Conservation (phyloP, 129 eudicot genomes). For the Flaveria sonorensis region DNA sequence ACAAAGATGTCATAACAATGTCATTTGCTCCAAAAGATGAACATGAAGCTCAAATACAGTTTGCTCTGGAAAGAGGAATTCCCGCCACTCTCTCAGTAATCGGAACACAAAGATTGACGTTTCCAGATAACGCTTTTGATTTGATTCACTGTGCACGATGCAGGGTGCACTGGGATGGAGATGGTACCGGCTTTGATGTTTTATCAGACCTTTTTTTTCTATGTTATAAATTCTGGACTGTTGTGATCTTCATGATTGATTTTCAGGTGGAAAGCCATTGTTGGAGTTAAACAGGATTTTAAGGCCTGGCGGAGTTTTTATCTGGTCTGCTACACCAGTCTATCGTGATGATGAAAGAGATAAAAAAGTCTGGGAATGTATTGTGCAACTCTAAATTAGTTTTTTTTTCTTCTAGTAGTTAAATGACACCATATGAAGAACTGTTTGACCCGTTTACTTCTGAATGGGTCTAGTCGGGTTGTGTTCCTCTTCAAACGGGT, state of each 20-base stretch:
- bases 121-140: conserved; percentile 89
- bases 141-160: conserved; percentile 97
- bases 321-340: conserved; percentile 99
- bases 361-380: conserved; percentile 70
- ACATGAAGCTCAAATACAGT: conserved; percentile 99
- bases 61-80: conserved; percentile 97
- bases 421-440: neutral
- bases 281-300: conserved; percentile 88
- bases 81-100: conserved; percentile 94
- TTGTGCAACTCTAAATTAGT: neutral
- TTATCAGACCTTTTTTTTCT: neutral
- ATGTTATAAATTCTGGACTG: conserved; percentile 5
- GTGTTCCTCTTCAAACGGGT: conserved; percentile 1
- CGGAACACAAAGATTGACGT: conserved; percentile 94
- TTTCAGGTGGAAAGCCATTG: conserved; percentile 89
- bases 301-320: conserved; percentile 95
- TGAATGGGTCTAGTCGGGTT: neutral
- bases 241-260: conserved; percentile 9
- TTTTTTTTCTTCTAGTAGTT: neutral
- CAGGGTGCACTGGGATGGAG: conserved; percentile 98
- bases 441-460: neutral
- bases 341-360: conserved; percentile 72
- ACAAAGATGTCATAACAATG: conserved; percentile 88
- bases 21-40: conserved; percentile 98
- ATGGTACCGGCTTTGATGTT: conserved; percentile 48